A percentile compares a stretch with the other conserved stretches of the same genome.
Evolutionary conservation across 1,139 yeast genomes (phyloP).

Genomic region (Blastobotrys persicus): DNA sequence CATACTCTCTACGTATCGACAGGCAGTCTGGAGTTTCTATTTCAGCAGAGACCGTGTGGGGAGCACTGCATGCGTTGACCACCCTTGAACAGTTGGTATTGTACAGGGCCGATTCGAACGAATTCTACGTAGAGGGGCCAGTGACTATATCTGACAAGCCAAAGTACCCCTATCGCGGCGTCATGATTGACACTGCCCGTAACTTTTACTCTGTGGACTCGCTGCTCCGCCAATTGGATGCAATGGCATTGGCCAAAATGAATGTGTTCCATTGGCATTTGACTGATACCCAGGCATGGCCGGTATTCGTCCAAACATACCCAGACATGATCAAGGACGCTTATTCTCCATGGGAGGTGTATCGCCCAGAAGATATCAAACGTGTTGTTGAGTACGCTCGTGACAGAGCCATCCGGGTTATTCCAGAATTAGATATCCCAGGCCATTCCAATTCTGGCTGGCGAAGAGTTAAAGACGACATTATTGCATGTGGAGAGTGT

Average conservation of each 20-base stretch:
- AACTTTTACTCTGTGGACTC: slow-evolving; percentile 40
- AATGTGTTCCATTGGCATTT: slow-evolving; percentile 50
- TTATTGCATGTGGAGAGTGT: slow-evolving; percentile 41
- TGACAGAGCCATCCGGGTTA: slow-evolving; percentile 45
- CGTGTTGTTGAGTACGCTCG: slow-evolving; percentile 41
- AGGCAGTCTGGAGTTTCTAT: slow-evolving; percentile 28
- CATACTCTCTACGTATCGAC: slow-evolving; percentile 35
- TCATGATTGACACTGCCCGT: slow-evolving; percentile 48
- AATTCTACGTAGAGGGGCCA: slow-evolving; percentile 11
- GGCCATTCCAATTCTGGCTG: slow-evolving; percentile 51
- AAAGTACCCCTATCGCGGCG: slow-evolving; percentile 45
- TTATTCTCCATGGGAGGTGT: slow-evolving; percentile 41
- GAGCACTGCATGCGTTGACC: slow-evolving; percentile 46
- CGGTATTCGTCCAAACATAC: slow-evolving; percentile 38
- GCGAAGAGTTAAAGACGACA: slow-evolving; percentile 39
- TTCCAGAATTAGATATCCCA: slow-evolving; percentile 51
- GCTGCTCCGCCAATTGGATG: slow-evolving; percentile 43
- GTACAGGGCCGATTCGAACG: slow-evolving; percentile 24
- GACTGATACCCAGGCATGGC: slow-evolving; percentile 50
- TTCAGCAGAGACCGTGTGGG: slow-evolving; percentile 45
- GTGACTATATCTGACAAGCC: slow-evolving; percentile 42
- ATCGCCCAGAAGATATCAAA: slow-evolving; percentile 38
- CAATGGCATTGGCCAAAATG: slow-evolving; percentile 45
- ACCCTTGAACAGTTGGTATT: slow-evolving; percentile 48
- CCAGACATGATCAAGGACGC: slow-evolving; percentile 48